These are phyloP conservation scores for Plectosphaerella cucumerina DNA, from an alignment of 2,329 filamentous ascomycete species.

Conservation along the genomic window DNA sequence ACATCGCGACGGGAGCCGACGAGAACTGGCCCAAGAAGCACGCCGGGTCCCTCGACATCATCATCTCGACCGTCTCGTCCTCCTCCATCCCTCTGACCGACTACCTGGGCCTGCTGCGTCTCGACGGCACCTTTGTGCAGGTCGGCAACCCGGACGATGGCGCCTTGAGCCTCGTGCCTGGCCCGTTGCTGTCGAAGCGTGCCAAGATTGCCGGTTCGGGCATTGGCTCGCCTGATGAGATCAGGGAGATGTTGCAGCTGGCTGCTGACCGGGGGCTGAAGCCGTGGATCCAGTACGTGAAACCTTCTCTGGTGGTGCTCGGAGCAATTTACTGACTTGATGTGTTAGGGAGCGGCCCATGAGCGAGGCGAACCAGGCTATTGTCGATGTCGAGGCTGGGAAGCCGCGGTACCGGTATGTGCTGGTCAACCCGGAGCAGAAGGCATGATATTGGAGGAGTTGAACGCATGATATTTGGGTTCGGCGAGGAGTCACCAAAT, in stretches of 20 bases:
- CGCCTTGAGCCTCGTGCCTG: slow-evolving; percentile 38
- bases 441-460: no score
- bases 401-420: slow-evolving; percentile 46
- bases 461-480: background rate
- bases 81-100: slow-evolving; percentile 41
- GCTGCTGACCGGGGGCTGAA: slow-evolving; percentile 52
- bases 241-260: slow-evolving; percentile 55
- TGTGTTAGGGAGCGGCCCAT: slow-evolving; percentile 35
- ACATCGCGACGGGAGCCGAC: slow-evolving; percentile 40
- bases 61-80: slow-evolving; percentile 52
- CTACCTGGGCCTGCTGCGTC: slow-evolving; percentile 55
- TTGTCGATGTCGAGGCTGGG: slow-evolving; percentile 51
- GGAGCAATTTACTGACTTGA: no score
- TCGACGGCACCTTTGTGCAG: slow-evolving; percentile 55
- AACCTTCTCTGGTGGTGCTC: no score
- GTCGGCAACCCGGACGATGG: slow-evolving; percentile 50
- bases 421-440: slow-evolving; percentile 31
- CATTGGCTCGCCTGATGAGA: slow-evolving; percentile 49
- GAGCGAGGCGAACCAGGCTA: slow-evolving; percentile 48
- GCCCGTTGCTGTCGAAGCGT: slow-evolving; percentile 52
- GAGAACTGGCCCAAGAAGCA: slow-evolving; percentile 51
- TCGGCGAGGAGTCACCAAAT: no score
- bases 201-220: slow-evolving; percentile 41
- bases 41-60: slow-evolving; percentile 48
- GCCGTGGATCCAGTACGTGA: slow-evolving; percentile 45